Evolutionary conservation across 805 yeast species (phyloP), one percentile per base, ranked within the genome.

Genomic region (Saturnispora halmiae): DNA sequence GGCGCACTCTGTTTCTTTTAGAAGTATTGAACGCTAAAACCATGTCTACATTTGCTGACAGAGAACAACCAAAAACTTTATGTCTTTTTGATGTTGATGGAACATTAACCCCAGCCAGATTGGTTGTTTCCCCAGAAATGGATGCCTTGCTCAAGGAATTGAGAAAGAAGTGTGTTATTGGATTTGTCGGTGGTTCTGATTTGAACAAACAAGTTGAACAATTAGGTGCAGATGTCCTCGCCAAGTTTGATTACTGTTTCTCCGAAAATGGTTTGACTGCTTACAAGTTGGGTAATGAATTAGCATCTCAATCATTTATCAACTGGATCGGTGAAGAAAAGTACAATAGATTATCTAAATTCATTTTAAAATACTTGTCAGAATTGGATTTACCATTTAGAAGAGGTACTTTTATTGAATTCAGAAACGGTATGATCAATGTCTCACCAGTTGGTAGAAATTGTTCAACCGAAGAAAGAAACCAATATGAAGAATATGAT

Each of bases 341-440:
- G 70, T 92, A 92, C 78, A 87, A 84, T 72, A 73, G 79, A 68
- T 75, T 92, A 54, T 86, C 77, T 57, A 80, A 77, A 67, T 92
- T 86, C 69, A 77, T 86, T 59, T 73, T 92, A 59, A 76, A 75
- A 53, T 88, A 92, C 72, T 73, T 92, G 53, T 63, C 95, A 41
- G 82, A 82, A 34, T 63, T 92, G 42, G 97, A 92, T 51, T 64
- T 92, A 52, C 99, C 99, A 59, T 75, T 82, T 63, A 86, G 96
- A 79, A 86, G 96, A 73, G 99, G 99, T 65, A 92, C 99, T 46
- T 92, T 92, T 67, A 69, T 92, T 53, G 99, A 92, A 73, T 92
- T 92, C 76, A 85, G 99, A 78, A 92, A 92, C 65, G 99, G 99
- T 65, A 88, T 92, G 95, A 84, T 92, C 67, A 92, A 92, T 68